phyloP scores from a whole-genome alignment of 177 flowering plant genomes.

The Viscum album region DNA sequence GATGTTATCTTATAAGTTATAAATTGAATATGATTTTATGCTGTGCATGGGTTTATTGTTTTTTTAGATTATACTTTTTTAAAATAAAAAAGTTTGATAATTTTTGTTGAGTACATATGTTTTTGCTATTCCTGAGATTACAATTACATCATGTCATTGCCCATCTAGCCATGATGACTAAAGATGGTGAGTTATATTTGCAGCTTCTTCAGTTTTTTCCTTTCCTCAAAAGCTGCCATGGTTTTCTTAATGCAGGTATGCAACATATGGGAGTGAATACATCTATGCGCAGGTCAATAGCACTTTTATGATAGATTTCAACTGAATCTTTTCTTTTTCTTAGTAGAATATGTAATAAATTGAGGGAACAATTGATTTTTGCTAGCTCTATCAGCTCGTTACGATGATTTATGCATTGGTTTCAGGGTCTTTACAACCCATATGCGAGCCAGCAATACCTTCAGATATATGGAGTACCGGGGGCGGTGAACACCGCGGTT shows the following conservation, averaged over 20 bases:
- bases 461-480: slow-evolving; percentile 80
- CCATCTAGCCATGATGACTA: no score
- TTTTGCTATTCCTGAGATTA: no score
- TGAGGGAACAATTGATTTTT: neutral
- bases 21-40: no score
- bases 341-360: neutral
- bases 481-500: slow-evolving; percentile 47
- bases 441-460: slow-evolving; percentile 75
- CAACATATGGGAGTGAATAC: slow-evolving; percentile 74
- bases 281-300: slow-evolving; percentile 63
- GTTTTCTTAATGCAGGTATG: slow-evolving; percentile 48
- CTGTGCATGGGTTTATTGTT: no score
- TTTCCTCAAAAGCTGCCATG: slow-evolving; percentile 12
- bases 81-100: no score
- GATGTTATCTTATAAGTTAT: no score
- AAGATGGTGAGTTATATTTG: no score
- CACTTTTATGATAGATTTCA: neutral
- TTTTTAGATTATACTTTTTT: no score
- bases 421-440: slow-evolving; percentile 70
- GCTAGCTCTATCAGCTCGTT: slow-evolving; percentile 1
- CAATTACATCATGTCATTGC: no score
- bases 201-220: no score
- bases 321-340: neutral
- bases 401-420: slow-evolving; percentile 7
- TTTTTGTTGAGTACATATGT: no score